These are phyloP conservation scores for Eucalyptus pumila DNA, from an alignment of 345 rosid genomes.

Conservation along the genomic window DNA sequence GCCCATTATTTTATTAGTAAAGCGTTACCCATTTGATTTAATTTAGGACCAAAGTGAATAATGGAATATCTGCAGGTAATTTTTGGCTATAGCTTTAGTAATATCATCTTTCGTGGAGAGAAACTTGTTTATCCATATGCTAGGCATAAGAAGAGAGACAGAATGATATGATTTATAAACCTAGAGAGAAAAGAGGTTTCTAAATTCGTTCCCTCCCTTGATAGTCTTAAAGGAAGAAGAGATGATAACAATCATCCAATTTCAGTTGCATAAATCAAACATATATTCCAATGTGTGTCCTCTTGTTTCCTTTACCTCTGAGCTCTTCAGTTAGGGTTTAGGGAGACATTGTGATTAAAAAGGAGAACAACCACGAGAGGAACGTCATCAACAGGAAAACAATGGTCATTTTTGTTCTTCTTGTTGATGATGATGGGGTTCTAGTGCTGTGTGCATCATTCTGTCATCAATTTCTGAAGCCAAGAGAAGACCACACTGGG, in stretches of 20 bases:
- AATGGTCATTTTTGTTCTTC: neutral
- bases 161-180: neutral
- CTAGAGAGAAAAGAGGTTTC: neutral
- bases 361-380: neutral
- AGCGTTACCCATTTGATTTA: neutral
- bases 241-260: neutral
- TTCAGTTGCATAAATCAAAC: neutral
- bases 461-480: conserved; percentile 37
- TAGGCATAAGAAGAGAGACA: neutral
- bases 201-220: neutral
- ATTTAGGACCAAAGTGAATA: neutral
- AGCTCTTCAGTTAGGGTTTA: neutral
- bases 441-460: neutral
- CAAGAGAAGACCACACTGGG: conserved; percentile 18
- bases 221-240: neutral
- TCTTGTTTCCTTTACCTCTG: neutral
- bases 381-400: neutral
- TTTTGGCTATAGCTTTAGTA: neutral
- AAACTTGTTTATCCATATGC: neutral
- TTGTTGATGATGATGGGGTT: neutral
- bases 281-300: neutral
- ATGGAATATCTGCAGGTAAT: neutral
- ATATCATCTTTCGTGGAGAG: neutral
- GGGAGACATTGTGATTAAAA: neutral
- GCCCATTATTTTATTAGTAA: neutral